phyloP scores from a whole-genome alignment of 1,139 yeast genomes.

The Entelexis sorbosivorans region DNA sequence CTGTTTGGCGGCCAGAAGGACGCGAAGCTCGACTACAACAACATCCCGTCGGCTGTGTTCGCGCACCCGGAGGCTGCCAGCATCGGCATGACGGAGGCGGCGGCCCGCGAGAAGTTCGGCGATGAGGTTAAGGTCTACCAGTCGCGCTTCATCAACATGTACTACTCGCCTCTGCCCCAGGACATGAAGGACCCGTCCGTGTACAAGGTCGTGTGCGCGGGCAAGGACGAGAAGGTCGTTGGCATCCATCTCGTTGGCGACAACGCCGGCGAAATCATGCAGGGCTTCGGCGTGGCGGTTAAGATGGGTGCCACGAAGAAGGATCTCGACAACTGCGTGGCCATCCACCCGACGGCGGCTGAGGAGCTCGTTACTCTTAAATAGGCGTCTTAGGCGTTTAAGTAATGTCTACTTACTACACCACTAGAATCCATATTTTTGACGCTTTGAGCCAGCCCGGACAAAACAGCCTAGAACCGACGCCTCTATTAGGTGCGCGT shows the following conservation, averaged over 20 bases:
- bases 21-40: conserved; percentile 66
- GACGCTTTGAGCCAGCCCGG: no score
- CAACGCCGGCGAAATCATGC: conserved; percentile 78
- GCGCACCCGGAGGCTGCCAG: conserved; percentile 97
- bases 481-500: no score
- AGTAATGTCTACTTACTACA: no score
- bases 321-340: conserved; percentile 90
- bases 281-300: conserved; percentile 95
- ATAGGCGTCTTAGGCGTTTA: conserved; percentile 28
- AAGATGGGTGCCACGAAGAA: conserved; percentile 90
- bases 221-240: conserved; percentile 81
- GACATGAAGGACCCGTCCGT: conserved; percentile 79
- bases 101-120: conserved; percentile 71
- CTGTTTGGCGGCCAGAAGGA: conserved; percentile 67
- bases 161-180: conserved; percentile 58
- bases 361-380: conserved; percentile 90
- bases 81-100: conserved; percentile 70
- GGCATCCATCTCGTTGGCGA: conserved; percentile 94
- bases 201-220: conserved; percentile 70
- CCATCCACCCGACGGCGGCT: conserved; percentile 96
- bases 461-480: no score
- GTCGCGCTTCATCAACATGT: conserved; percentile 82
- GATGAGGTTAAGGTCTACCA: conserved; percentile 74
- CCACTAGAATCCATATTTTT: no score
- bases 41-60: conserved; percentile 85